Evolutionary conservation across 2,329 filamentous ascomycete genomes (phyloP), one percentile per base, ranked within the genome.

Genomic region (Clonostachys sp.): DNA sequence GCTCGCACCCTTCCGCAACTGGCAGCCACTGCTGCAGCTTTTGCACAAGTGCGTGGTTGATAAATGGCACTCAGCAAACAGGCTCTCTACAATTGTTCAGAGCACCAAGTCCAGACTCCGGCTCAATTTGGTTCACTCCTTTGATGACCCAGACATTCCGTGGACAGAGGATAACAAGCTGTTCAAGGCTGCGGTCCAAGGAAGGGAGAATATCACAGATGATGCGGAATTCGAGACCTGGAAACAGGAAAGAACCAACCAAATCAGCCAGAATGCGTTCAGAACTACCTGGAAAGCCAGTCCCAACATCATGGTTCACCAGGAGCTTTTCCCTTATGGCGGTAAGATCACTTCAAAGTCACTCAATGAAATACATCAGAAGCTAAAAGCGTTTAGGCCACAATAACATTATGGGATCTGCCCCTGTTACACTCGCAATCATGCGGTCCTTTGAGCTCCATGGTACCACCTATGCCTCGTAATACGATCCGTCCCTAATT

Each of bases 91-190:
- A 42, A 67, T 82, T 54, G 76, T 80, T 13, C 67, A 63, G 39
- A 63, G 66, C 53, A 83, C 76, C 41, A 77, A 68, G 51, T 73
- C 53, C 51, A 71, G 71, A 58, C 52, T 94, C 10, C 76, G 84
- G 18, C 68, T 96, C 17, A 83, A 80, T 41, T 70, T 96, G 40
- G 69, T 97, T 4, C 92, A 96, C 57, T 88, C 91, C 14, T 77
- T 78, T 46, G 81, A 96, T 58, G 92, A 97, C 61, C 71, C 72
- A 49, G 89, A 96, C 56, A 96, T 97, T 50, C 84, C 88, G 0
- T 92, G 82, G 69, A 76, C 71, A 2, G 84, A 91, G 58, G 82
- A 83, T 41, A 78, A 85, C 55, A 74, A 72, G 53, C 66, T 89
- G 2, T 89, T 88, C 60, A 69, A 69, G 33, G 74, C 77, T 1